Percentiles rank a stretch among this genome's conserved stretches.
Evolutionary conservation across 371 early-diverging fungal species (phyloP).

Genomic region (Rhizopus delemar): DNA sequence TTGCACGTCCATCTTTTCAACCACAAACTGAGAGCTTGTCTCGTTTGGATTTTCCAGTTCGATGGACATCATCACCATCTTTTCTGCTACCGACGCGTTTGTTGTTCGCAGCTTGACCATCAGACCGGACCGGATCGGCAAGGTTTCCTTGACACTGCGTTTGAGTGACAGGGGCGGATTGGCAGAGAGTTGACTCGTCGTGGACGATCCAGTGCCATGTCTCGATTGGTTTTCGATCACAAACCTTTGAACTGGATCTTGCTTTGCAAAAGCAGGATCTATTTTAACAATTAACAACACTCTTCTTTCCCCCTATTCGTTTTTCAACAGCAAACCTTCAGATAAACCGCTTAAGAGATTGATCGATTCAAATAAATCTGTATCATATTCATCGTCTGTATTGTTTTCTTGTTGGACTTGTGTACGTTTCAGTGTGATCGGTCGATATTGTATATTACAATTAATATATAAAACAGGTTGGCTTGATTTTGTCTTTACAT

Average conservation of each 20-base stretch:
- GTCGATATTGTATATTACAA: slow-evolving; percentile 52
- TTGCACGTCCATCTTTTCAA: slow-evolving; percentile 58
- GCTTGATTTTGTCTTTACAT: slow-evolving; percentile 47
- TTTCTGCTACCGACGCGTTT: slow-evolving; percentile 63
- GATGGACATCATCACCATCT: slow-evolving; percentile 71
- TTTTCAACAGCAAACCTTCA: slow-evolving; percentile 39
- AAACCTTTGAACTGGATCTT: slow-evolving; percentile 35
- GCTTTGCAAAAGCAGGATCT: slow-evolving; percentile 33
- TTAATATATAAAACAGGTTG: slow-evolving; percentile 41
- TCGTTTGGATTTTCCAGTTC: slow-evolving; percentile 67
- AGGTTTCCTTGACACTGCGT: slow-evolving; percentile 48
- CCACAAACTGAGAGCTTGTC: slow-evolving; percentile 55
- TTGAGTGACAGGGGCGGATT: slow-evolving; percentile 41
- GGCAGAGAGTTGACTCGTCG: slow-evolving; percentile 23
- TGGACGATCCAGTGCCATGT: slow-evolving; percentile 19
- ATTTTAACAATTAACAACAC: not conserved
- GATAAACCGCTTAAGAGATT: slow-evolving; percentile 59
- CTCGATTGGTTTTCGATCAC: slow-evolving; percentile 38
- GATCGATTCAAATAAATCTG: slow-evolving; percentile 60
- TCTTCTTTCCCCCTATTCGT: not conserved
- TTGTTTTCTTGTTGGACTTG: not conserved
- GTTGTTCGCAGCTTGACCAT: slow-evolving; percentile 68
- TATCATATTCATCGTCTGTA: slow-evolving; percentile 50
- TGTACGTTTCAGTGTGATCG: slow-evolving; percentile 35
- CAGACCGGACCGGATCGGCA: slow-evolving; percentile 59